Conservation (phyloP, 169 alveolate species). For the Babesia divergens region DNA sequence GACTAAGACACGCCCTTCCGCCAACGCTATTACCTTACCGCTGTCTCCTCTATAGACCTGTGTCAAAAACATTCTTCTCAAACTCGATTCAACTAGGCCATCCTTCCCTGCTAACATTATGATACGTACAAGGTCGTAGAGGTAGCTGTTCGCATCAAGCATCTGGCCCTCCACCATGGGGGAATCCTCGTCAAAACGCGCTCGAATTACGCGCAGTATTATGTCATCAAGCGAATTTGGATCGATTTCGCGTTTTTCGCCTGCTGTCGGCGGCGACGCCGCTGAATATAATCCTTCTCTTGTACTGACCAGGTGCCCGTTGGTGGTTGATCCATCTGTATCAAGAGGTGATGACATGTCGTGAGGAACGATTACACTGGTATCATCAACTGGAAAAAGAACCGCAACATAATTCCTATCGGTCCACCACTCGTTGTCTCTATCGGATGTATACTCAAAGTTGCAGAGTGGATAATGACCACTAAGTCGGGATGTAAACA, state of each 20-base stretch:
- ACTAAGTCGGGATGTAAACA: background rate
- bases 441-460: conserved; percentile 1
- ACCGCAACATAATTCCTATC: background rate
- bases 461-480: conserved; percentile 9
- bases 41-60: too few species aligned
- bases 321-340: too few species aligned
- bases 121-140: conserved; percentile 5
- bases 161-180: background rate
- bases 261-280: too few species aligned
- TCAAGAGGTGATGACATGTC: too few species aligned
- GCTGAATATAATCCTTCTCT: too few species aligned
- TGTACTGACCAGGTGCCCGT: too few species aligned
- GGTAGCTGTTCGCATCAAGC: background rate
- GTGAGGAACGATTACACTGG: too few species aligned
- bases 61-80: background rate
- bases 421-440: conserved; percentile 8
- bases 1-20: background rate
- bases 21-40: background rate
- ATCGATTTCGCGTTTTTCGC: too few species aligned
- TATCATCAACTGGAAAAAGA: background rate
- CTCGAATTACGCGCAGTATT: background rate
- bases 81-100: conserved; percentile 14
- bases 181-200: background rate
- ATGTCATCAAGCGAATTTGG: too few species aligned
- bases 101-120: conserved; percentile 10